Evolutionary conservation across 2,329 filamentous ascomycete genomes (phyloP), one percentile per base, ranked within the genome.

Genomic region (Botrytis porri): DNA sequence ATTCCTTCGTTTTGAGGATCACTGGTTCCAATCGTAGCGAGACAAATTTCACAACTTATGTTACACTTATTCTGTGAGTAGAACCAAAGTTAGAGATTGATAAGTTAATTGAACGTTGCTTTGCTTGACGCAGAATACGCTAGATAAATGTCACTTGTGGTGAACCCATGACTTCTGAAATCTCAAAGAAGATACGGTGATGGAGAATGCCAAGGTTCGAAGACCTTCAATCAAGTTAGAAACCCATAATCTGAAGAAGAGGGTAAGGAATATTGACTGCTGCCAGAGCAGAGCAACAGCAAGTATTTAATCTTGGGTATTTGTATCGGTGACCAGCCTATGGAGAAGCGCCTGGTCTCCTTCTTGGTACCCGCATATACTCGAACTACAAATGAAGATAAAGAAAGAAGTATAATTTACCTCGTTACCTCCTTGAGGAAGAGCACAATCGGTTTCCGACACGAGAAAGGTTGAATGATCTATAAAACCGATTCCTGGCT

Each of bases 401-500:
- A 37, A 1, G 29, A 6, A 25, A 59, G 32, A n/a, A 29, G 18
- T n/a, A 32, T 35, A 39, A 45, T 45, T 72, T 51, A 72, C 54
- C 51, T 70, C 51, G 7, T 67, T 67, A 39, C 51, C 51, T 67
- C 29, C 45, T 9, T 1, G 22, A 39, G 35, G 29, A 39, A 67
- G 77, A 22, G 75, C 77, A 73, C 93, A 95, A 81, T 98, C 93
- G 2, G 83, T 82, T 74, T 89, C 86, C 0, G 87, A 82, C 62
- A 98, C 83, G 37, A 97, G 83, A 75, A 99, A 91, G 18, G 91
- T 92, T 43, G 90, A 89, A 62, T 94, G 84, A 80, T 97, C 94
- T 70, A 98, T 91, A 76, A 98, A 91, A 0, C 93, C 94, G 41
- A 91, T 86, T 0, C 90, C 88, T 12, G 85, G 73, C 51, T 87